Conservation (phyloP, 352 stramenopile species). For the Thraustochytrium striatum region DNA sequence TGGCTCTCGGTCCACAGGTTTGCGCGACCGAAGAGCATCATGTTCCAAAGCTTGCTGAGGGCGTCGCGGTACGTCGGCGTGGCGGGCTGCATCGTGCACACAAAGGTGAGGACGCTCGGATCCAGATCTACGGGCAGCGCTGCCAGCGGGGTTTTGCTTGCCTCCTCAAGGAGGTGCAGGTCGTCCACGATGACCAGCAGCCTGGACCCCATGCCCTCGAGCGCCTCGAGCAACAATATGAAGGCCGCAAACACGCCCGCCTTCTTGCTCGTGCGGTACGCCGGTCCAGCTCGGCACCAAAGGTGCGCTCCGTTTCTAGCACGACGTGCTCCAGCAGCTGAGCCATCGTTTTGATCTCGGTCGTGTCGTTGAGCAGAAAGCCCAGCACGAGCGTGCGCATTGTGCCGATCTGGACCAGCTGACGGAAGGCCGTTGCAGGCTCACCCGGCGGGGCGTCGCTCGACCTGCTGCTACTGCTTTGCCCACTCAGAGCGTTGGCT, state of each 20-base stretch:
- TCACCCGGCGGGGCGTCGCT: too few relatives aligned
- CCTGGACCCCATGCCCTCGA: neutral
- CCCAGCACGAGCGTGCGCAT: neutral
- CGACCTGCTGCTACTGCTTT: too few relatives aligned
- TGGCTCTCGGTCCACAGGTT: too few relatives aligned
- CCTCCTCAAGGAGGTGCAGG: neutral
- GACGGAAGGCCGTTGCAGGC: neutral
- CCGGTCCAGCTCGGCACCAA: neutral
- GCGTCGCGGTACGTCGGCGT: neutral
- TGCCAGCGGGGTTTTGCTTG: neutral
- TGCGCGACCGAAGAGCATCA: too few relatives aligned
- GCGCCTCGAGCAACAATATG: neutral
- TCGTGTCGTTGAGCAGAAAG: neutral
- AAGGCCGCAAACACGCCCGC: neutral
- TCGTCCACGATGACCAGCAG: slow-evolving; percentile 2
- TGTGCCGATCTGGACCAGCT: neutral
- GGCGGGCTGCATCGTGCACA: neutral
- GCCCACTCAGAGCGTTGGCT: too few relatives aligned
- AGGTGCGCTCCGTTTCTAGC: neutral
- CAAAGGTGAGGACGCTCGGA: neutral
- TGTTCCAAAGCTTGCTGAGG: too few relatives aligned
- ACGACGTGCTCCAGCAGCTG: too few relatives aligned
- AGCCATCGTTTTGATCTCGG: neutral
- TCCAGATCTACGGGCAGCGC: neutral
- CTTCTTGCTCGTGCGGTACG: neutral